These are phyloP conservation scores for Moesziomyces sp. DNA, from an alignment of 1,284 basidiomycete species.

Conservation along the genomic window DNA sequence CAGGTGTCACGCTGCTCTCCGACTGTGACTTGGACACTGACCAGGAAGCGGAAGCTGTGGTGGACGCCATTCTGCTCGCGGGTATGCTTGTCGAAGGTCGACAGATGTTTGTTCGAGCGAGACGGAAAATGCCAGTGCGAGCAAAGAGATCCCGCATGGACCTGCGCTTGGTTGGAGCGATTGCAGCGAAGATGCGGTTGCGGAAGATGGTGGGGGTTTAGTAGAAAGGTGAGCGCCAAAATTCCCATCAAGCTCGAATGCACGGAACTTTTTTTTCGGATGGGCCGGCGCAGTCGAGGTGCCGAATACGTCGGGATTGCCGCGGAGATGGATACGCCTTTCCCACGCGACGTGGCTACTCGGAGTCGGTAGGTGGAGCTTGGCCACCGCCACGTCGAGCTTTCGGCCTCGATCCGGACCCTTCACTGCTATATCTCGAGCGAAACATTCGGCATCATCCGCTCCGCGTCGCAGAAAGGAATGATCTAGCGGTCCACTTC, in stretches of 20 bases:
- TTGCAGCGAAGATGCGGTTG: background rate
- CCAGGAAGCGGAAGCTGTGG: conserved; percentile 14
- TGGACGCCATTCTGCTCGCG: conserved; percentile 37
- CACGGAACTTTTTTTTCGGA: background rate
- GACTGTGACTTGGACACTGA: conserved; percentile 23
- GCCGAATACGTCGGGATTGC: conserved; percentile 9
- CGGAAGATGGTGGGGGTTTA: background rate
- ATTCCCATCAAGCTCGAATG: too few relatives aligned
- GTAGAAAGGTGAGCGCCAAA: too few relatives aligned
- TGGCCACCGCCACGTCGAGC: too few relatives aligned
- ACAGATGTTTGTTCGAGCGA: conserved; percentile 1
- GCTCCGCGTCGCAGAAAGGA: background rate
- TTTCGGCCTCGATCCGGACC: background rate
- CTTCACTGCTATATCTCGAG: background rate
- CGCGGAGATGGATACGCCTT: conserved; percentile 17
- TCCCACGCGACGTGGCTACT: background rate
- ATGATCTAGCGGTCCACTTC: background rate
- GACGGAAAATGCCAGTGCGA: conserved; percentile 1
- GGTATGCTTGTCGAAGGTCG: background rate
- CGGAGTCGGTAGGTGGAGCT: too few relatives aligned
- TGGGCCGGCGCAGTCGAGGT: conserved; percentile 3
- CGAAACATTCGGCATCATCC: background rate
- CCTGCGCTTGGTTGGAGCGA: background rate
- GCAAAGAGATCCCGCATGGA: conserved; percentile 19
- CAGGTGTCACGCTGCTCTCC: conserved; percentile 26